Base-by-base conservation (phyloP, 768 basidiomycete genomes). In the Termitomyces titanicus region DNA sequence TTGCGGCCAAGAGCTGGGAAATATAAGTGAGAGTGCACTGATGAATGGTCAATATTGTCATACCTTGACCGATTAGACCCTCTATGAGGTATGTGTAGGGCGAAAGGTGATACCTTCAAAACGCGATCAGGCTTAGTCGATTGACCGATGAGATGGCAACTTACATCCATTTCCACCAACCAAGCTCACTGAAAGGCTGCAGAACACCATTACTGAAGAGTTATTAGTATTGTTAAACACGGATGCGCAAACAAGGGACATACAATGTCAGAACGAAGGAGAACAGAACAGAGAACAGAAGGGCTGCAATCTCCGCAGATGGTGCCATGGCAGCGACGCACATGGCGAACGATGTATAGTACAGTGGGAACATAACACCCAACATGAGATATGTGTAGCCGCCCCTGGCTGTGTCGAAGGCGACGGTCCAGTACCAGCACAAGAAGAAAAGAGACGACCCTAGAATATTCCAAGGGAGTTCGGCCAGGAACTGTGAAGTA, bases 111-210 rank as follows among this genome's bases (percentile, higher is more conserved):
- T 83, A 65, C 63, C 63, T 61, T 27, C 35, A 47, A 11, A 31
- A 15, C 33, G 3, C 3, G 13, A 18, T 58, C n/a, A 57, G 51
- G 20, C 12, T 11, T 12, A 40, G 12, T 17, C 22, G 12, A 37
- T 34, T 20, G 7, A 12, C 17, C 18, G 24, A 27, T 27, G 12
- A 9, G 17, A 22, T n/a, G 15, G 17, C 3, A 10, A 43, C 62
- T 57, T 79, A 88, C 85, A 88, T 85, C 86, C 86, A 89, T 49
- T 68, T 64, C 87, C 87, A 89, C 81, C 85, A 86, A 11, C 81
- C 80, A 2, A 89, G 79, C 17, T 75, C 72, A 8, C 74, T 60
- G 63, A 72, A 85, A 7, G 87, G 87, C 61, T 89, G 88, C 3
- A 89, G 64, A 35, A 88, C 83, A 57, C 86, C 86, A 58, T 86